A percentile compares a stretch with the other conserved stretches of the same genome.
Conservation (phyloP, 2,329 filamentous ascomycete species). For the Fusarium annulatum region DNA sequence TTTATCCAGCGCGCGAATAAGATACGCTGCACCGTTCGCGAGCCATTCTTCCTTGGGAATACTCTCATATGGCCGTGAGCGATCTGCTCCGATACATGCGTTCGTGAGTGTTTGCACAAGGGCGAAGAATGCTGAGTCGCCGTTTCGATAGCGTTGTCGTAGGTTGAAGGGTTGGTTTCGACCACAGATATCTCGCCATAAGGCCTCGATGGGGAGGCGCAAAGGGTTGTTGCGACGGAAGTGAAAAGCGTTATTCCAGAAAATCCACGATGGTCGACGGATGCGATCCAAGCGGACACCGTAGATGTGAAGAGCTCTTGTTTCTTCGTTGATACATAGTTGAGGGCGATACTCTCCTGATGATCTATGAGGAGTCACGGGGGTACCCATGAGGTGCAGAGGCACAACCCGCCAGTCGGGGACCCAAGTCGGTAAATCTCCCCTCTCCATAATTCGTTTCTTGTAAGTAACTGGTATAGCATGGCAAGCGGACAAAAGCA, state of each 20-base stretch:
- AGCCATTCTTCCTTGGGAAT: conserved; percentile 45
- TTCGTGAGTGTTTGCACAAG: conserved; percentile 51
- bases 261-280: conserved; percentile 42
- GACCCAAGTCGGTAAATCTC: conserved; percentile 50
- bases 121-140: conserved; percentile 48
- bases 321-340: conserved; percentile 43
- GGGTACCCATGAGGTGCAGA: conserved; percentile 49
- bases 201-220: conserved; percentile 43
- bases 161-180: conserved; percentile 39
- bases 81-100: conserved; percentile 46
- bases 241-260: conserved; percentile 49
- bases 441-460: conserved; percentile 6
- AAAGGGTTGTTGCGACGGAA: conserved; percentile 26
- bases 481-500: conserved; percentile 48
- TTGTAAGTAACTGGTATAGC: conserved; percentile 21
- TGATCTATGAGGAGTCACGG: conserved; percentile 48
- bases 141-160: conserved; percentile 41
- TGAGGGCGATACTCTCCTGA: conserved; percentile 42
- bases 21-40: conserved; percentile 49
- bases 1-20: conserved; percentile 37
- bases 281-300: conserved; percentile 47
- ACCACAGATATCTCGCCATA: conserved; percentile 48
- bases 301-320: conserved; percentile 41
- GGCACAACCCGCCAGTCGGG: conserved; percentile 52
- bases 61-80: conserved; percentile 40